Evolutionary conservation across 179 eudicot species (phyloP), one percentile per base, ranked within the genome.

Genomic region (Nepenthes alata): DNA sequence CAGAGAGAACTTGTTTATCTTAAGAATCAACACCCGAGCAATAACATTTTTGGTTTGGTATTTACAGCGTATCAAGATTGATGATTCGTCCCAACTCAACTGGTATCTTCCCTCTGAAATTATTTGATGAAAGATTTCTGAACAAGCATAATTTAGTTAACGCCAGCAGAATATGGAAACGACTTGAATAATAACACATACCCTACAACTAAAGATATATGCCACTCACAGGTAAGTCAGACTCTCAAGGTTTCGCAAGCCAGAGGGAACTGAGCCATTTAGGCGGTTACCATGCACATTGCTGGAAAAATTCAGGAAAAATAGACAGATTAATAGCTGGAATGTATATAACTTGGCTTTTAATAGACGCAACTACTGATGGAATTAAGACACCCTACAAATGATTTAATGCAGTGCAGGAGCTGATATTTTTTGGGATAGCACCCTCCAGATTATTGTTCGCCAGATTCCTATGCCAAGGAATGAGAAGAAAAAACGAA

Each of bases 51-150:
- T 36, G 11, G 58, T 3, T 51, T 7, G 51, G 67, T 60, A 67
- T 79, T 59, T 66, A 78, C 84, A 81, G 11, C 34, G 84, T 84
- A 58, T 84, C 89, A 11, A 84, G 76, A 73, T 84, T 84, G 67
- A 77, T 55, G 34, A 81, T 81, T 10, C 72, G 75, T 37, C 89
- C 89, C 55, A 84, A 68, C 69, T 84, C 84, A 65, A 71, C 57
- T 2, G 89, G 89, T 66, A 84, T 71, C 53, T 35, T 60, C 16
- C 89, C 89, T 36, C 65, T 71, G 55, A 84, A 84, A 58, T 72
- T 68, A 67, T 84, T 84, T 35, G 82, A 74, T 2, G 89, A 84
- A 37, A 84, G 77, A 63, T 84, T 84, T 75, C 89, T 84, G 53
- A 34, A 57, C 25, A n/a, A n/a, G n/a, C n/a, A 41, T 10, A 39